Percentiles rank a stretch among this genome's conserved stretches.
Evolutionary conservation across 805 yeast species (phyloP).

Genomic region (Yarrowia sp.): DNA sequence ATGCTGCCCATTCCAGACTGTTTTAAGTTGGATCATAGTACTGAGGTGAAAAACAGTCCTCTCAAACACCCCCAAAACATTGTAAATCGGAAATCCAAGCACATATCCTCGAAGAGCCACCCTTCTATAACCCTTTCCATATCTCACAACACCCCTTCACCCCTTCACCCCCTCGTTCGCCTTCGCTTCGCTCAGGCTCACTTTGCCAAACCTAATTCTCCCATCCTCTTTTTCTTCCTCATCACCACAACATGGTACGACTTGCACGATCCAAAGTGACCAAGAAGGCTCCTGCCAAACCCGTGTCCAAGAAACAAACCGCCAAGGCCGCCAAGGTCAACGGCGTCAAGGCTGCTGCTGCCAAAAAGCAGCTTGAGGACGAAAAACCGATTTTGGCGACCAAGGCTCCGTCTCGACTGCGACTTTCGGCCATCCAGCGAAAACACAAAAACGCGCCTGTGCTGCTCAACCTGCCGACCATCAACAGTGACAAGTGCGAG

Average conservation of each 20-base stretch:
- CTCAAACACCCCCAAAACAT: too few species aligned
- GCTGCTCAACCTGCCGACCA: conserved; percentile 33
- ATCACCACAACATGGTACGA: not conserved
- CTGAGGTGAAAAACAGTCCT: not conserved
- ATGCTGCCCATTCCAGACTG: not conserved
- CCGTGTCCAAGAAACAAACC: not conserved
- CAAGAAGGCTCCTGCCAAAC: not conserved
- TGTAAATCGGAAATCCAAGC: too few species aligned
- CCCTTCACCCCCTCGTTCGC: too few species aligned
- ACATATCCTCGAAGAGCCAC: too few species aligned
- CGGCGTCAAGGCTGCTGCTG: not conserved
- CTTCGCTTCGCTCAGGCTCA: too few species aligned
- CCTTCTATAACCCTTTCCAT: too few species aligned
- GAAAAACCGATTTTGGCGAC: conserved; percentile 1
- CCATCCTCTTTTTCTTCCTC: not conserved
- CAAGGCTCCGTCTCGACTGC: not conserved
- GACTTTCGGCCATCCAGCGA: conserved; percentile 12
- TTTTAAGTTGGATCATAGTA: not conserved
- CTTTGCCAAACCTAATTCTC: not conserved
- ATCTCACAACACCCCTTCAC: too few species aligned
- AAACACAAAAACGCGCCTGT: conserved; percentile 13
- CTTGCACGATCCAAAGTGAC: conserved; percentile 13
- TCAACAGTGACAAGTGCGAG: conserved; percentile 55
- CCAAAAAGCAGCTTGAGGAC: not conserved
- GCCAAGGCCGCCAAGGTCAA: conserved; percentile 22